Evolutionary conservation across 1,284 basidiomycete species (phyloP), one percentile per base, ranked within the genome.

Genomic region (Pascua sp.): DNA sequence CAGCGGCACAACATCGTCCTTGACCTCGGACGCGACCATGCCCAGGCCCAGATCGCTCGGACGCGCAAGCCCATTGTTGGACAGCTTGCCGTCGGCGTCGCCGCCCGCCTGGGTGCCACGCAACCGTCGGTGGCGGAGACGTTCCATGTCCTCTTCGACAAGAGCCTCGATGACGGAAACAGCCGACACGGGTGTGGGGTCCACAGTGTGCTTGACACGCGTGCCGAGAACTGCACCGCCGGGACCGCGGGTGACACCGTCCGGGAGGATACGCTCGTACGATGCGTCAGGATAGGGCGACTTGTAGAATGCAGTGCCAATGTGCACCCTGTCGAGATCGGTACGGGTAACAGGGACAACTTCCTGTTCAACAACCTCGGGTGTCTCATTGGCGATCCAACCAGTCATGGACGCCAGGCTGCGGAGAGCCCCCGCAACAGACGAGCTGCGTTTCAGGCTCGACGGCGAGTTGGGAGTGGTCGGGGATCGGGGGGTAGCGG

Each of bases 111-210:
- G 71, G 1, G 68, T 67, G 0, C 72, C 71, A 11, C 66, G 71
- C 49, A 84, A 80, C 51, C 89, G 79, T 36, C 91, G 81, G 15
- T 87, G 86, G 18, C 87, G 79, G 41, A 94, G 69, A 9, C 91
- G 83, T 62, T 92, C 89, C 87, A 91, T 89, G 69, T 95, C 91
- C 70, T 94, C 91, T 67, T 90, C 89, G 70, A 90, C 89, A 17
- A 94, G 79, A 0, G 89, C 89, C 62, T 91, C 88, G 78, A 94
- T 87, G 4, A 92, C 88, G 62, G 89, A 83, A 11, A 83, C 86
- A 0, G 90, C 85, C 18, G 81, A 47, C 1, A 69, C 70, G 7
- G 69, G 65, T 1, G 49, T 46, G 8, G 53, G 53, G 32, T 60
- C 57, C 24, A 53, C 39, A 36, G 43, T 42, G 32, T 53, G 45